These are phyloP conservation scores for Pterula multifida DNA, from an alignment of 1,284 basidiomycete genomes.

Conservation along the genomic window DNA sequence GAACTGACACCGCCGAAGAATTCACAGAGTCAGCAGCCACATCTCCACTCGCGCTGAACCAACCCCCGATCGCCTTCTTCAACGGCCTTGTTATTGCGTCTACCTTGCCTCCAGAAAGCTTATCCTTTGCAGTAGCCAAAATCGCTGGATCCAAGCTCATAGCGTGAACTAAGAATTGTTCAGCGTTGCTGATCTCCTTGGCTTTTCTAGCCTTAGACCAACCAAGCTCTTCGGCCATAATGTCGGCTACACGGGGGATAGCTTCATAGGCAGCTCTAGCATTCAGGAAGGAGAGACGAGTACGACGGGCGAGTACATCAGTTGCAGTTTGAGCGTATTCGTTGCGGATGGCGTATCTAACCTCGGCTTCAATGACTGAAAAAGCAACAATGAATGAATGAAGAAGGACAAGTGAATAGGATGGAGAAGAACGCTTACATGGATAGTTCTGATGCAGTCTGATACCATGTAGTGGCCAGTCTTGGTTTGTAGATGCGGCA, in stretches of 20 bases:
- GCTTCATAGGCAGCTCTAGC: constrained; percentile 77
- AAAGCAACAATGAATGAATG: neutral
- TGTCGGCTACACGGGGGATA: constrained; percentile 80
- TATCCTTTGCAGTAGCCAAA: neutral
- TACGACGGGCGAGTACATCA: constrained; percentile 89
- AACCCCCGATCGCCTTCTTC: constrained; percentile 6
- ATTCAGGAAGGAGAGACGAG: constrained; percentile 89
- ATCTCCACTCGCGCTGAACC: constrained; percentile 13
- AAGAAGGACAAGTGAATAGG: constrained; percentile 2
- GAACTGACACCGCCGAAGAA: constrained; percentile 14
- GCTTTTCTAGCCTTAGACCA: constrained; percentile 54
- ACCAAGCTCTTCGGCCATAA: constrained; percentile 80
- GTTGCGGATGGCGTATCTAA: constrained; percentile 80
- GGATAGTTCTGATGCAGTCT: constrained; percentile 72
- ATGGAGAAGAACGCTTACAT: constrained; percentile 33
- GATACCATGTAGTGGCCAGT: constrained; percentile 81
- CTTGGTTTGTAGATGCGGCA: constrained; percentile 64
- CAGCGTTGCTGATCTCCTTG: constrained; percentile 51
- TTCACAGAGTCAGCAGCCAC: constrained; percentile 11
- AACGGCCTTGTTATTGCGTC: neutral
- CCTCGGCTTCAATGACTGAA: constrained; percentile 84
- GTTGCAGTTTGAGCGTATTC: constrained; percentile 88
- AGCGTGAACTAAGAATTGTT: constrained; percentile 45
- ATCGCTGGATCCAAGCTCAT: constrained; percentile 65
- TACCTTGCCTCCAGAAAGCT: neutral